Evolutionary conservation across 441 rosid species (phyloP).

Genomic region (Daphne laureola): DNA sequence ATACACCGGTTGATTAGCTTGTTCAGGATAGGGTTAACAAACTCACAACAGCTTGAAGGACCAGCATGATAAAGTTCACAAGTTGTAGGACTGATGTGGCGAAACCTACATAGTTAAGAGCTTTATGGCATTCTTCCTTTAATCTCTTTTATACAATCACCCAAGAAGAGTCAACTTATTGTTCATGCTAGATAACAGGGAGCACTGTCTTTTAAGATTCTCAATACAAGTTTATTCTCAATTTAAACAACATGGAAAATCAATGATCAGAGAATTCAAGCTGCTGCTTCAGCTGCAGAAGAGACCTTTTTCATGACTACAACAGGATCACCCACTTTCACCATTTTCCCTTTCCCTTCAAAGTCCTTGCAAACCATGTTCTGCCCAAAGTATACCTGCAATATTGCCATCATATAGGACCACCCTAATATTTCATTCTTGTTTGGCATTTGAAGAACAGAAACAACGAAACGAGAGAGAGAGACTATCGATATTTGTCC

Average conservation of each 20-base stretch:
- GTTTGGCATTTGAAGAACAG: not conserved
- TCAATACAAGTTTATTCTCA: too few relatives aligned
- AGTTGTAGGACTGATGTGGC: too few relatives aligned
- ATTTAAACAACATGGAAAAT: not conserved
- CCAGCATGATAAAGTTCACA: too few relatives aligned
- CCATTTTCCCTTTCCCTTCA: conserved; percentile 30
- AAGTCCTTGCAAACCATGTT: conserved; percentile 63
- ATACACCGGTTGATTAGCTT: too few relatives aligned
- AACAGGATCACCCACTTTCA: conserved; percentile 69
- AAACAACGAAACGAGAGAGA: not conserved
- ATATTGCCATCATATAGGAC: not conserved
- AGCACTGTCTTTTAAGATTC: too few relatives aligned
- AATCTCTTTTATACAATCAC: too few relatives aligned
- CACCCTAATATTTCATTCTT: not conserved
- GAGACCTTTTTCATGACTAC: conserved; percentile 38
- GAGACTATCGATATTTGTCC: not conserved
- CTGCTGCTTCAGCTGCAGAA: conserved; percentile 65
- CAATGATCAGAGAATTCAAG: conserved; percentile 21
- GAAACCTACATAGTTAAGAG: too few relatives aligned
- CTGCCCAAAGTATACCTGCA: conserved; percentile 79
- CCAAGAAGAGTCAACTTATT: too few relatives aligned
- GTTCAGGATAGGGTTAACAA: too few relatives aligned
- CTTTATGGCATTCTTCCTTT: too few relatives aligned
- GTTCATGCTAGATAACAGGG: too few relatives aligned
- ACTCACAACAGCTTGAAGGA: too few relatives aligned